Evolutionary conservation across 805 yeast genomes (phyloP).

Genomic region (Candida dajiaensis): DNA sequence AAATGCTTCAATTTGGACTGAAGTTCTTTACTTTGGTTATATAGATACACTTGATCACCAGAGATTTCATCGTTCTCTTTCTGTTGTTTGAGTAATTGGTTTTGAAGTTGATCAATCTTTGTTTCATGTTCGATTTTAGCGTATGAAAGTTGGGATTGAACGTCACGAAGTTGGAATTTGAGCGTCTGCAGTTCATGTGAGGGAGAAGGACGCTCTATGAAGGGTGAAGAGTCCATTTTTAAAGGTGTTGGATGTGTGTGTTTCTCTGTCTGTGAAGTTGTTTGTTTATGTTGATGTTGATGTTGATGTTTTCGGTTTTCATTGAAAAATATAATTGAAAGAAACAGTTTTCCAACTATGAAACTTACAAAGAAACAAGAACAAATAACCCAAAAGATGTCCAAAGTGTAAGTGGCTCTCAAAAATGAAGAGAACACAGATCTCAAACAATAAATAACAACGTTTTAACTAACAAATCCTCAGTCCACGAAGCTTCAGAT

Average conservation of each 20-base stretch:
- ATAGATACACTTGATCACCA: slow-evolving; percentile 31
- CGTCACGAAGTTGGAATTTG: slow-evolving; percentile 31
- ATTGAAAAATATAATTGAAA: not conserved
- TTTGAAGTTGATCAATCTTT: slow-evolving; percentile 23
- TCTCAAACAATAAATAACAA: not conserved
- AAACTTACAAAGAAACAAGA: too few species aligned
- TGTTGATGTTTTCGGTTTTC: not conserved
- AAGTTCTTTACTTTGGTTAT: slow-evolving; percentile 28
- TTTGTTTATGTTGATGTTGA: not conserved
- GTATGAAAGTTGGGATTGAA: slow-evolving; percentile 15
- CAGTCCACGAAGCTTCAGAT: slow-evolving; percentile 89
- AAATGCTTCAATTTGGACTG: slow-evolving; percentile 21
- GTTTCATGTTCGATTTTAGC: slow-evolving; percentile 28
- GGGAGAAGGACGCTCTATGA: not conserved
- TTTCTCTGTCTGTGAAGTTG: too few species aligned
- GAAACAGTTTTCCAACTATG: too few species aligned
- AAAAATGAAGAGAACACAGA: not conserved
- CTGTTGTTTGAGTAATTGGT: slow-evolving; percentile 17
- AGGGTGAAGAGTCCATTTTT: not conserved
- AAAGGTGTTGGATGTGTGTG: too few species aligned
- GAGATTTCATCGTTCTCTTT: slow-evolving; percentile 12
- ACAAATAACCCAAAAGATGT: too few species aligned
- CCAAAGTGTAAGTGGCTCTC: slow-evolving; percentile 38
- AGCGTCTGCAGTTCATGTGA: slow-evolving; percentile 22
- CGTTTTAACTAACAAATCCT: not conserved